These are phyloP conservation scores for Pestalotiopsis fici DNA, from an alignment of 2,329 filamentous ascomycete species.

Conservation along the genomic window DNA sequence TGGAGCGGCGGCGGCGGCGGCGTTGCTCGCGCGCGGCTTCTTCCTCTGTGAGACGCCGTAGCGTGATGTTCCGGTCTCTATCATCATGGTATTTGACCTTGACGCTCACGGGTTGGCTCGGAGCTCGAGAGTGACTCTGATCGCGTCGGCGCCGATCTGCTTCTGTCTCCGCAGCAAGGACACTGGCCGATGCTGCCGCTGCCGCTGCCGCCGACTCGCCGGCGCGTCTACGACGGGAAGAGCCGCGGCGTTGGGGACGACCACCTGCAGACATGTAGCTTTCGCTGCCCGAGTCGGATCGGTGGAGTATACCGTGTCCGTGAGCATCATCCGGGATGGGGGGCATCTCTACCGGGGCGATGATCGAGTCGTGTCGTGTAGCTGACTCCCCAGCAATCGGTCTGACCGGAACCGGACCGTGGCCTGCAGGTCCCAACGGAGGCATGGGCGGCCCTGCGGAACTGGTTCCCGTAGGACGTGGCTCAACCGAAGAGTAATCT, in stretches of 20 bases:
- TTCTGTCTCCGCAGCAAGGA: constrained; percentile 47
- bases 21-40: constrained; percentile 49
- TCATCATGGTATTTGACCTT: constrained; percentile 64
- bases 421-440: constrained; percentile 29
- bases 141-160: constrained; percentile 36
- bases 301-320: constrained; percentile 39
- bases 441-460: constrained; percentile 38
- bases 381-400: neutral
- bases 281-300: constrained; percentile 42
- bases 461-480: constrained; percentile 33
- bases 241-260: constrained; percentile 41
- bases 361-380: constrained; percentile 18
- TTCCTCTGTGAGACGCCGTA: constrained; percentile 62
- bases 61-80: constrained; percentile 60
- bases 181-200: constrained; percentile 47
- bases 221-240: constrained; percentile 47
- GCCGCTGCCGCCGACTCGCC: constrained; percentile 47
- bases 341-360: constrained; percentile 49
- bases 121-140: constrained; percentile 37
- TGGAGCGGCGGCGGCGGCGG: constrained; percentile 37
- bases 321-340: constrained; percentile 54
- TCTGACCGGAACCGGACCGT: constrained; percentile 2
- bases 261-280: constrained; percentile 41
- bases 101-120: constrained; percentile 54
- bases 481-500: constrained; percentile 38